Percentiles rank a stretch among this genome's conserved stretches.
These are phyloP conservation scores for Aspergillus arachidicola DNA, from an alignment of 2,329 filamentous ascomycete species.

Conservation along the genomic window DNA sequence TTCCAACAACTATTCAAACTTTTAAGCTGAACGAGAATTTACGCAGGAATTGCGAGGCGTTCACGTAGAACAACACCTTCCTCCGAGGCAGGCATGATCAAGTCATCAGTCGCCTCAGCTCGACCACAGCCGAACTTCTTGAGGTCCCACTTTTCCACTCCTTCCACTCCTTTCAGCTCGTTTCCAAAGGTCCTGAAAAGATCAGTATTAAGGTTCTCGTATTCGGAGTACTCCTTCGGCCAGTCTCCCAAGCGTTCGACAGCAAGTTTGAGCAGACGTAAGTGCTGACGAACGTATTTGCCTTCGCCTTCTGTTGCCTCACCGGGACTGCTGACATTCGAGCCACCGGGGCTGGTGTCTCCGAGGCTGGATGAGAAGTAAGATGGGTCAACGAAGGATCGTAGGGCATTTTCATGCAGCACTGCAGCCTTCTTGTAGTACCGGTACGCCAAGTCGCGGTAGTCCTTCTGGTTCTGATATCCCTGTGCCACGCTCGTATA, in stretches of 20 bases:
- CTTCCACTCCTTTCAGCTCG: constrained; percentile 46
- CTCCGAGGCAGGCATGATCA: neutral
- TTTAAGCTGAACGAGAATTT: neutral
- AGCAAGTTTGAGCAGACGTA: constrained; percentile 43
- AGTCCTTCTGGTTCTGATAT: constrained; percentile 36
- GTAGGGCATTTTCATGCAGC: constrained; percentile 43
- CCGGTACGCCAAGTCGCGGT: constrained; percentile 37
- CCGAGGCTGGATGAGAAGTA: neutral
- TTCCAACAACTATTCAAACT: neutral
- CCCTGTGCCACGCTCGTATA: constrained; percentile 50
- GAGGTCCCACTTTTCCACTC: constrained; percentile 52
- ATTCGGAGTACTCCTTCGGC: constrained; percentile 53
- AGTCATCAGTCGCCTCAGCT: constrained; percentile 45
- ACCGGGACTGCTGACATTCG: neutral
- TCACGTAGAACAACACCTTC: neutral
- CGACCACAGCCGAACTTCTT: constrained; percentile 51
- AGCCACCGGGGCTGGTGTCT: neutral
- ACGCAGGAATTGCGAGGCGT: neutral
- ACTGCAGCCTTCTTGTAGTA: constrained; percentile 44
- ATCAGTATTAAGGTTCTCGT: constrained; percentile 51
- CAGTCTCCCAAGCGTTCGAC: constrained; percentile 44
- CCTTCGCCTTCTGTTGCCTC: constrained; percentile 11
- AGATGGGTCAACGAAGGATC: constrained; percentile 38
- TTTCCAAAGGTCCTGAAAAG: constrained; percentile 45
- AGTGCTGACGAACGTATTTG: constrained; percentile 38